These are phyloP conservation scores for Tylopilus vinaceipallidus DNA, from an alignment of 768 basidiomycete genomes.

Conservation along the genomic window DNA sequence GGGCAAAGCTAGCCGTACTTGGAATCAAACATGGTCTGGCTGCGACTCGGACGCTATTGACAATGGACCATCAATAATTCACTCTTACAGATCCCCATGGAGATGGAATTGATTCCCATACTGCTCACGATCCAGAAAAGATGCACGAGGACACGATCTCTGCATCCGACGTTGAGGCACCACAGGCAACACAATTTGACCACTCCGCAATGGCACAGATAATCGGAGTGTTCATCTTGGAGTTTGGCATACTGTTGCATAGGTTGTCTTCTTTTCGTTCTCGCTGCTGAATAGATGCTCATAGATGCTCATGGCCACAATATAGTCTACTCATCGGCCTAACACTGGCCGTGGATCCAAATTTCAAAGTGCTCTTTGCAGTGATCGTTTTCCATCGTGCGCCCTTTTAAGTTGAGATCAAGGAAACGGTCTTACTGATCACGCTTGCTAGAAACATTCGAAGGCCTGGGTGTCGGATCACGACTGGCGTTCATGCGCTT, in stretches of 20 bases:
- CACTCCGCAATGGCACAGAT: slow-evolving; percentile 64
- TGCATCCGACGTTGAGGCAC: slow-evolving; percentile 29
- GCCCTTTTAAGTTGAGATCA: slow-evolving; percentile 31
- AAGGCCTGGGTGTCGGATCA: slow-evolving; percentile 90
- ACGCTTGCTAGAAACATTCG: slow-evolving; percentile 71
- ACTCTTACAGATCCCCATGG: slow-evolving; percentile 58
- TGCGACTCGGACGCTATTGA: slow-evolving; percentile 13
- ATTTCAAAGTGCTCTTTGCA: slow-evolving; percentile 83
- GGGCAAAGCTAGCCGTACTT: slow-evolving; percentile 60
- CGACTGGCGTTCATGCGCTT: slow-evolving; percentile 78
- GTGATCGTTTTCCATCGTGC: slow-evolving; percentile 91
- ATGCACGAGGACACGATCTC: slow-evolving; percentile 3
- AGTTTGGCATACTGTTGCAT: slow-evolving; percentile 90
- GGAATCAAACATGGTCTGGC: slow-evolving; percentile 69
- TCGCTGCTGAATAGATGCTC: neutral
- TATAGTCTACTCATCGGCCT: slow-evolving; percentile 79
- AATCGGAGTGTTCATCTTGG: slow-evolving; percentile 86
- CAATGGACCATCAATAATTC: neutral
- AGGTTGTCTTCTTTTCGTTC: slow-evolving; percentile 45
- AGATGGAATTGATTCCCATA: slow-evolving; percentile 55
- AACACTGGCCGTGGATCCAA: slow-evolving; percentile 83
- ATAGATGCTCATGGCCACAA: neutral
- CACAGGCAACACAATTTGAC: slow-evolving; percentile 23
- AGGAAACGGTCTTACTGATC: slow-evolving; percentile 3
- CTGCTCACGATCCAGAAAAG: slow-evolving; percentile 72